Evolutionary conservation across 139 green algal species (phyloP).

Genomic region (Chlorella vulgaris): DNA sequence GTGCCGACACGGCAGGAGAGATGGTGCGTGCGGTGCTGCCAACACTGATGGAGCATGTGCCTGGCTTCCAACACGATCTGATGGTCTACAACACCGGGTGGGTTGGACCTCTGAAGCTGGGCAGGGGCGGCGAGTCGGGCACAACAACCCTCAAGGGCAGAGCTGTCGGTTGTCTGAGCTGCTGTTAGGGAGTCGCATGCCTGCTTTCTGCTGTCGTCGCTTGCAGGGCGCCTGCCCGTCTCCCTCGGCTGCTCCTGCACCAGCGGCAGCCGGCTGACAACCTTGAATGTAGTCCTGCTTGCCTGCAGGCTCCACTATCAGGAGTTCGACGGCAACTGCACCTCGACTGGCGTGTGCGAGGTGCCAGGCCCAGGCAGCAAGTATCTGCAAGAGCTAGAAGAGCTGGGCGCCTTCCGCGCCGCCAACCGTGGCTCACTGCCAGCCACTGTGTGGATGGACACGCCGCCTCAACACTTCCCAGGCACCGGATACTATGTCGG

Average conservation of each 20-base stretch:
- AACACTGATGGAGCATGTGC: background rate
- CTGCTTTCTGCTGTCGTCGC: too few relatives aligned
- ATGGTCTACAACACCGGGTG: constrained; percentile 26
- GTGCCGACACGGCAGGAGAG: background rate
- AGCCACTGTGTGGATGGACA: constrained; percentile 28
- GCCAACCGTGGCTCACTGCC: constrained; percentile 1
- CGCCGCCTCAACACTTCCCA: constrained; percentile 25
- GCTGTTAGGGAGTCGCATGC: too few relatives aligned
- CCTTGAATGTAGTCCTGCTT: too few relatives aligned
- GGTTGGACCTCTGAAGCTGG: background rate
- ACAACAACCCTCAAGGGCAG: background rate
- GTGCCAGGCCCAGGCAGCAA: background rate
- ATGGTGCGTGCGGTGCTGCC: constrained; percentile 8
- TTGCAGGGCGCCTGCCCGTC: too few relatives aligned
- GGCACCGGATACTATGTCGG: background rate
- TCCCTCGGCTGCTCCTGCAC: too few relatives aligned
- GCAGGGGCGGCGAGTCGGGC: background rate
- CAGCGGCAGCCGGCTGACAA: too few relatives aligned
- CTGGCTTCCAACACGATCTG: background rate
- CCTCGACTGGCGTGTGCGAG: background rate
- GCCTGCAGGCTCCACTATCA: background rate
- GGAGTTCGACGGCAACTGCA: constrained; percentile 9
- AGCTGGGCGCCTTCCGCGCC: background rate
- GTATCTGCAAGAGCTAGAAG: background rate
- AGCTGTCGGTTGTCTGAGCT: too few relatives aligned